Conservation (phyloP, 2,329 filamentous ascomycete species). For the Colletotrichum agaves region DNA sequence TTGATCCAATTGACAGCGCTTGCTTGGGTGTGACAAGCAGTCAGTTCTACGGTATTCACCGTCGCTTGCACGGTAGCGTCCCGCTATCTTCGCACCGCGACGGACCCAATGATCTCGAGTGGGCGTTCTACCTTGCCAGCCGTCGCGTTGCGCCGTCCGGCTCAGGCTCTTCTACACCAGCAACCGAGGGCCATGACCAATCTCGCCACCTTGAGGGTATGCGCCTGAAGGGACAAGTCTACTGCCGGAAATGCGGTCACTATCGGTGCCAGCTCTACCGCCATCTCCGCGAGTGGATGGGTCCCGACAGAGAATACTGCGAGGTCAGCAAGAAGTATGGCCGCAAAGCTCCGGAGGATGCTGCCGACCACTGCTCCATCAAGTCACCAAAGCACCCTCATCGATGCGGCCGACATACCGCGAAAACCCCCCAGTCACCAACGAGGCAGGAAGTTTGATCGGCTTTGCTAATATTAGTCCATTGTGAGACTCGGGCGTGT, state of each 20-base stretch:
- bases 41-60: conserved; percentile 68
- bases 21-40: conserved; percentile 69
- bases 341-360: conserved; percentile 55
- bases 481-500: neutral
- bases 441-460: neutral
- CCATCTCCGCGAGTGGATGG: conserved; percentile 71
- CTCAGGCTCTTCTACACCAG: conserved; percentile 17
- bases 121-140: conserved; percentile 69
- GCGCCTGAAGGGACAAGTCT: conserved; percentile 67
- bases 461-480: neutral
- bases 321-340: conserved; percentile 68
- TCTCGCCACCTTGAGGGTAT: conserved; percentile 54
- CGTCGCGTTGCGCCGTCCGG: conserved; percentile 48
- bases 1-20: conserved; percentile 72
- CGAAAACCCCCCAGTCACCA: conserved; percentile 38
- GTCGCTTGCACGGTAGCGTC: conserved; percentile 65
- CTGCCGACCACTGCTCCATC: conserved; percentile 66
- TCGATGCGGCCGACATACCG: conserved; percentile 67
- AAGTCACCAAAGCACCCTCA: conserved; percentile 68
- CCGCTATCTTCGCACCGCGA: conserved; percentile 65
- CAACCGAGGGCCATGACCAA: conserved; percentile 23
- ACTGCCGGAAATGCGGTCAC: conserved; percentile 71
- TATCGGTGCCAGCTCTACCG: conserved; percentile 71
- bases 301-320: conserved; percentile 67
- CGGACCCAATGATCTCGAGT: conserved; percentile 72